Base-by-base conservation (phyloP, 164 flowering plant species). In the Liquidambar formosana region DNA sequence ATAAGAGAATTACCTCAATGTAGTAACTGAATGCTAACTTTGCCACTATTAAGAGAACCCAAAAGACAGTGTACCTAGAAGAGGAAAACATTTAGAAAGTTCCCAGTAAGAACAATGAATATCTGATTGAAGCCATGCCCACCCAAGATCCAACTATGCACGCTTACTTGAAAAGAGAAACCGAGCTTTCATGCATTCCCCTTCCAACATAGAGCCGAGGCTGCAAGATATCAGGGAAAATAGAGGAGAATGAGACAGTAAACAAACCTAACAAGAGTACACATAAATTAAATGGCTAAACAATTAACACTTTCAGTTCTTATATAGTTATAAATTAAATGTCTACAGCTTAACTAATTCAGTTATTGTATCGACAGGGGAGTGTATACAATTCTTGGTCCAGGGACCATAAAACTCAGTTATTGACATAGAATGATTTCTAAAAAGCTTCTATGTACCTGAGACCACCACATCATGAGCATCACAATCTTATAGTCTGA, bases 381-480 rank as follows among this genome's bases (percentile, higher is more conserved):
- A n/a, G n/a, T n/a, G n/a, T n/a, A n/a, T 63, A n/a, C 22, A 14
- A 15, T 21, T 19, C 23, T 62, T 26, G 51, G 21, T 43, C 21
- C 27, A 18, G 33, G 23, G 16, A 27, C 27, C 15, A 33, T 22
- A 44, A 46, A 5, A 22, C 8, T 23, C 19, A 67, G 44, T 9
- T 57, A 16, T 3, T 26, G 47, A 14, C 12, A 16, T 11, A 21
- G 48, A 58, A 58, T 48, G 28, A 12, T 43, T 18, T 4, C 51
- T 54, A 54, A 43, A 48, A 60, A 5, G 47, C 28, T 61, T 66
- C 28, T 28, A 61, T 74, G 63, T 76, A 92, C 98, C 98, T 94
- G 97, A 66, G 97, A 89, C 98, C 98, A 94, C 98, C 98, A 92
- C 97, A 94, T 92, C 84, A 90, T 78, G 71, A 94, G 81, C 83